Percentiles rank a stretch among this genome's conserved stretches.
These are phyloP conservation scores for Colletotrichum noveboracense DNA, from an alignment of 2,329 filamentous ascomycete genomes.

Conservation along the genomic window DNA sequence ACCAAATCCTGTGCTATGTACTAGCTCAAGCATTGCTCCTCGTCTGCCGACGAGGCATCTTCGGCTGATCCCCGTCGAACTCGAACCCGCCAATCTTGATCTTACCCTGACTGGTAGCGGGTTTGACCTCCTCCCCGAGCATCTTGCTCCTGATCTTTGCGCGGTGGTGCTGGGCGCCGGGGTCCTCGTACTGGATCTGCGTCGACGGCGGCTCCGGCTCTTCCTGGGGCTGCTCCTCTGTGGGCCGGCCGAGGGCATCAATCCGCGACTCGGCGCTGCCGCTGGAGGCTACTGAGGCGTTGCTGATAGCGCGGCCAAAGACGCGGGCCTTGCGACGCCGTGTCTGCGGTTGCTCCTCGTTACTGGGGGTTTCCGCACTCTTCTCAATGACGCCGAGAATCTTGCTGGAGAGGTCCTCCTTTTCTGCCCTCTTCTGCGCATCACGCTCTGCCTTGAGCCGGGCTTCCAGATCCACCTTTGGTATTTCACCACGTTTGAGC, in stretches of 20 bases:
- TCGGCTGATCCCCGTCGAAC: not conserved
- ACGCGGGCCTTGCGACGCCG: slow-evolving; percentile 49
- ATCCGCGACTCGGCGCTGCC: slow-evolving; percentile 43
- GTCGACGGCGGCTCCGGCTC: slow-evolving; percentile 45
- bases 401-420: slow-evolving; percentile 45
- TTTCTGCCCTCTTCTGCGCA: slow-evolving; percentile 37
- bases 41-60: not conserved
- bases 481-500: not conserved
- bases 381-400: slow-evolving; percentile 48
- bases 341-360: slow-evolving; percentile 15
- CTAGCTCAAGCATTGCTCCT: not conserved
- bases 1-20: not conserved
- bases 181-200: slow-evolving; percentile 60
- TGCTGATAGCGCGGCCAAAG: slow-evolving; percentile 63
- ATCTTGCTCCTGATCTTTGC: slow-evolving; percentile 51
- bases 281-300: slow-evolving; percentile 57
- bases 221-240: not conserved
- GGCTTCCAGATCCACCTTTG: slow-evolving; percentile 24
- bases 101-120: not conserved
- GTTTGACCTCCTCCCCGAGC: slow-evolving; percentile 22
- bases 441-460: slow-evolving; percentile 10
- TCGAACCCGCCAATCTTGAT: slow-evolving; percentile 15
- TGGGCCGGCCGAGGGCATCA: slow-evolving; percentile 19
- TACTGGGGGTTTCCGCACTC: slow-evolving; percentile 20
- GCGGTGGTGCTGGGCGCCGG: slow-evolving; percentile 50